Base-by-base conservation (phyloP, 371 early-diverging fungal species). In the Rhizomucor miehei region DNA sequence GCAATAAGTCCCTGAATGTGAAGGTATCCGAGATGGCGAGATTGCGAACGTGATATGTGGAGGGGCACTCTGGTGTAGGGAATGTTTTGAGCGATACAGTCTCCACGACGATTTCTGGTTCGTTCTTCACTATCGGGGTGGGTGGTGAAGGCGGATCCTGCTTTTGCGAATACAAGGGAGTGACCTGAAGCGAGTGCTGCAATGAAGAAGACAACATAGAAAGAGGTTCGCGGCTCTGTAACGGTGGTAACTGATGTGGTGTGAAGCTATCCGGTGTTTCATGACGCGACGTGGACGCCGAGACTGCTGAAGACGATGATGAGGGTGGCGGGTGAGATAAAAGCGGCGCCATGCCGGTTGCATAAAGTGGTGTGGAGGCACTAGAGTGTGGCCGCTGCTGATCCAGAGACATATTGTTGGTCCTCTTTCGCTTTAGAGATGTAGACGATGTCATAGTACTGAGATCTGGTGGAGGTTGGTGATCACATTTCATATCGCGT, bases 1-100 rank as follows among this genome's bases (percentile, higher is more conserved):
- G 56, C 47, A 78, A 50, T 2, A 74, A 52, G 50, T 78, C 71
- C 39, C 68, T 51, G 63, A 78, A 78, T n/a, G 78, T 78, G 37
- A 69, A 78, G 0, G 63, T 60, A 38, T 78, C 75, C 10, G 78
- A 72, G 45, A 78, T 78, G 51, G 73, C 78, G 38, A 78, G 46
- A 48, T 78, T 78, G 24, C 69, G 69, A 29, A 78, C 59, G 47
- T 65, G 69, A 54, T 76, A 76, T 8, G 52, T 58, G 24, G 64
- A 44, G 10, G 25, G 36, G 12, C 49, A 24, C 14, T 43, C 37
- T 44, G 54, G 45, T 24, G 41, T 40, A 8, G 52, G 61, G 13
- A 52, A 43, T 19, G 63, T 62, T 46, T 67, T 65, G 36, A 78
- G 62, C 13, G 78, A 74, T 6, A 78, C 73, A 1, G 75, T 78